These are phyloP conservation scores for Wickerhamomyces chaumierensis DNA, from an alignment of 805 yeast genomes.

Conservation along the genomic window DNA sequence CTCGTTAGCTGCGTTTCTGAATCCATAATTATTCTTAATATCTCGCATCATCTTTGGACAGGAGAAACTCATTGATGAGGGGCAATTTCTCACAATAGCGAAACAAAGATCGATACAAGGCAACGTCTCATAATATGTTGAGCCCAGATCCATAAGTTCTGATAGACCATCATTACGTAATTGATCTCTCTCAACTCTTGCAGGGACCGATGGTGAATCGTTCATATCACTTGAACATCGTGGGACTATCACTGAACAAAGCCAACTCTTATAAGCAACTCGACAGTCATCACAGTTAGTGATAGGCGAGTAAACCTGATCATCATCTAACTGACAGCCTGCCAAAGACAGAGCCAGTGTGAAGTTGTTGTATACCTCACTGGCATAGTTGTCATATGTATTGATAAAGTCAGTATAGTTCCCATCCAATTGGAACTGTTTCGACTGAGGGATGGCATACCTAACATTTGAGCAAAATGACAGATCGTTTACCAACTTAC, in stretches of 20 bases:
- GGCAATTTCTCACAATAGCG: slow-evolving; percentile 74
- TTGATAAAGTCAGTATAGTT: slow-evolving; percentile 24
- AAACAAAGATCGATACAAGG: slow-evolving; percentile 83
- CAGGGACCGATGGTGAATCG: slow-evolving; percentile 20
- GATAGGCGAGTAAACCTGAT: slow-evolving; percentile 63
- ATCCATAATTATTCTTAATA: neutral
- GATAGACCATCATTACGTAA: slow-evolving; percentile 49
- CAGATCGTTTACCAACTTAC: slow-evolving; percentile 64
- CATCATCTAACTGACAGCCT: slow-evolving; percentile 60
- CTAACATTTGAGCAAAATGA: slow-evolving; percentile 76
- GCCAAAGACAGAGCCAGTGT: slow-evolving; percentile 64
- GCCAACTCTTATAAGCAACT: slow-evolving; percentile 68
- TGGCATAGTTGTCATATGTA: slow-evolving; percentile 58
- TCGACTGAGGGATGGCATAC: slow-evolving; percentile 66
- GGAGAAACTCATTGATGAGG: slow-evolving; percentile 57
- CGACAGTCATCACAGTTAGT: slow-evolving; percentile 65
- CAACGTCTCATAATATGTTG: slow-evolving; percentile 61
- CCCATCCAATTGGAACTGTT: slow-evolving; percentile 21
- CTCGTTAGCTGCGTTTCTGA: neutral
- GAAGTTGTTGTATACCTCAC: slow-evolving; percentile 48
- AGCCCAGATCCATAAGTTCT: slow-evolving; percentile 39
- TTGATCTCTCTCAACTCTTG: slow-evolving; percentile 27
- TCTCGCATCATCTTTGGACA: slow-evolving; percentile 42
- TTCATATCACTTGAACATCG: slow-evolving; percentile 61
- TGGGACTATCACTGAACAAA: slow-evolving; percentile 82